Percentiles rank a stretch among this genome's conserved stretches.
phyloP scores from a whole-genome alignment of 345 rosid genomes.

The Limnanthes douglasii region DNA sequence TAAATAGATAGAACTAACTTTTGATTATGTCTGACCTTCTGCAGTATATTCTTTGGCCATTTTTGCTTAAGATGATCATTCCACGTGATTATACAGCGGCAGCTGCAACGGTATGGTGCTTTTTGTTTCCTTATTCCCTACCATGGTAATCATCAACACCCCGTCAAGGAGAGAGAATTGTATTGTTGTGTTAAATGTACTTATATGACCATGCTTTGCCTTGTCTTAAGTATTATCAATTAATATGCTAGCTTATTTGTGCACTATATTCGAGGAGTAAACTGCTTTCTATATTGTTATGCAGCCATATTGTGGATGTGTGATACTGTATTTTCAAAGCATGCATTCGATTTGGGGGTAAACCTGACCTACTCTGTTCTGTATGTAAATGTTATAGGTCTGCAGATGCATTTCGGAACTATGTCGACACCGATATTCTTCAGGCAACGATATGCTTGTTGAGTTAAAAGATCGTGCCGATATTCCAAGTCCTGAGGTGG shows the following conservation, averaged over 20 bases:
- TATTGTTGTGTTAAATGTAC: no score
- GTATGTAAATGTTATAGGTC: slow-evolving; percentile 35
- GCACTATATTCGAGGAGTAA: no score
- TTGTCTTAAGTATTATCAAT: no score
- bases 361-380: slow-evolving; percentile 2
- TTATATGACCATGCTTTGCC: no score
- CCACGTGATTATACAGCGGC: slow-evolving; percentile 67
- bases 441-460: slow-evolving; percentile 39
- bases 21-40: background rate
- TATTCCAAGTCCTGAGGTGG: slow-evolving; percentile 84
- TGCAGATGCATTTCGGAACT: slow-evolving; percentile 96
- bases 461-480: slow-evolving; percentile 79
- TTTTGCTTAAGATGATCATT: slow-evolving; percentile 70
- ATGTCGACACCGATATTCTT: slow-evolving; percentile 45
- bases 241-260: no score
- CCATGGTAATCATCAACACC: no score
- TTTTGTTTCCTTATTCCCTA: background rate
- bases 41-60: slow-evolving; percentile 97
- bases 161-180: no score
- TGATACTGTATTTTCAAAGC: no score
- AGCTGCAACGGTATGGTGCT: slow-evolving; percentile 54
- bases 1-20: no score
- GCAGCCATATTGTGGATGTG: no score
- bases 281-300: no score
- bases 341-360: background rate